A percentile compares a stretch with the other conserved stretches of the same genome.
phyloP scores from a whole-genome alignment of 805 yeast genomes.

The Hanseniaspora vineae region DNA sequence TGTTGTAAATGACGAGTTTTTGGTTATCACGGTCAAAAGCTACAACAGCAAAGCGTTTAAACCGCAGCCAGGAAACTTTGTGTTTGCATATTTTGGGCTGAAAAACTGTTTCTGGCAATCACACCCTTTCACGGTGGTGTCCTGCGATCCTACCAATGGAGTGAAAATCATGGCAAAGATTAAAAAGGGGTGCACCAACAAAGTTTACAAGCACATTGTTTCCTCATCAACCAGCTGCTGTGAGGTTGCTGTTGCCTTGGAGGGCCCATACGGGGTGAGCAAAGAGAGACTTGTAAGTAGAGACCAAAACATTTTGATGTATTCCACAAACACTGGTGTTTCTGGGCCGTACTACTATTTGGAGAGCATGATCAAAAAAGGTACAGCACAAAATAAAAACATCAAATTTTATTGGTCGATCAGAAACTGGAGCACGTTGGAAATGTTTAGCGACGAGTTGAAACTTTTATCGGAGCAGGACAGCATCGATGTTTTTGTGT shows the following conservation, averaged over 20 bases:
- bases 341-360: constrained; percentile 4
- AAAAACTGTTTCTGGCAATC: constrained; percentile 4
- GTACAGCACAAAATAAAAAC: neutral
- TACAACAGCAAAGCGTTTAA: constrained; percentile 3
- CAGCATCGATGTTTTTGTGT: neutral
- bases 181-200: constrained; percentile 4
- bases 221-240: neutral
- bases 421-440: constrained; percentile 33
- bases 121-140: constrained; percentile 5
- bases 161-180: constrained; percentile 2
- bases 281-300: neutral
- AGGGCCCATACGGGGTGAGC: constrained; percentile 5
- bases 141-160: constrained; percentile 6
- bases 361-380: constrained; percentile 3
- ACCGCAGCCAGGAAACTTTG: constrained; percentile 3
- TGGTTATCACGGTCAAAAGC: constrained; percentile 2
- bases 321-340: constrained; percentile 3
- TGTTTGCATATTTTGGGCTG: constrained; percentile 2
- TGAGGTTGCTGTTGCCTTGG: constrained; percentile 1
- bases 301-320: neutral
- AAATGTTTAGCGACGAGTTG: constrained; percentile 30
- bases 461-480: constrained; percentile 7
- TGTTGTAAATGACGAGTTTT: constrained; percentile 5
- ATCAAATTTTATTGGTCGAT: constrained; percentile 46
- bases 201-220: neutral